phyloP scores from a whole-genome alignment of 108 stramenopile genomes.

The Mediolabrus comicus region DNA sequence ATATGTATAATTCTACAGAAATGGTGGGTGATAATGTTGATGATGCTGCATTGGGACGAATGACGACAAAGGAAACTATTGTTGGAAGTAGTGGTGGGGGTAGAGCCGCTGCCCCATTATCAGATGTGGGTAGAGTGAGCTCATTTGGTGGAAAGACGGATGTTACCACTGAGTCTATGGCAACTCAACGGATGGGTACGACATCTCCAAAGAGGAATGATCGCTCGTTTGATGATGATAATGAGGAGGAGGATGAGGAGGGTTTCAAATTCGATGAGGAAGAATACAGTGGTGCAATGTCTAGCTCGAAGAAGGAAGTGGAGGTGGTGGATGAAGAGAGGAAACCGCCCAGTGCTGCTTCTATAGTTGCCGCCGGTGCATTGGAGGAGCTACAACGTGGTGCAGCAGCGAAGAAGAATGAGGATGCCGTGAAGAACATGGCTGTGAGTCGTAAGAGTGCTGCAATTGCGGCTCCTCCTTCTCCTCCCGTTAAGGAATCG shows the following conservation, averaged over 20 bases:
- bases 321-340: background rate
- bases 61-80: background rate
- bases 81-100: background rate
- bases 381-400: background rate
- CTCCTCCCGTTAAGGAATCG: background rate
- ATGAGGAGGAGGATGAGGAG: background rate
- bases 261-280: background rate
- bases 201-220: background rate
- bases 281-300: background rate
- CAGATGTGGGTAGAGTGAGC: background rate
- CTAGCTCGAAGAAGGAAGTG: background rate
- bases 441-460: too few species aligned
- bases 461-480: background rate
- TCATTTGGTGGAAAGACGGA: conserved; percentile 32
- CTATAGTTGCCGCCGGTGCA: conserved; percentile 3
- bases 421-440: background rate
- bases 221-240: too few species aligned
- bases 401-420: background rate
- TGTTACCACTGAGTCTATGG: conserved; percentile 33
- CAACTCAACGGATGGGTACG: conserved; percentile 40
- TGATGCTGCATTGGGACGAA: conserved; percentile 30
- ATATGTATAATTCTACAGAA: conserved; percentile 42
- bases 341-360: conserved; percentile 10
- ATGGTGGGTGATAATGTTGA: conserved; percentile 48
- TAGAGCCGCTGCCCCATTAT: background rate